Conservation (phyloP, 306 rosid genomes). For the Vigna reflexopilosa region DNA sequence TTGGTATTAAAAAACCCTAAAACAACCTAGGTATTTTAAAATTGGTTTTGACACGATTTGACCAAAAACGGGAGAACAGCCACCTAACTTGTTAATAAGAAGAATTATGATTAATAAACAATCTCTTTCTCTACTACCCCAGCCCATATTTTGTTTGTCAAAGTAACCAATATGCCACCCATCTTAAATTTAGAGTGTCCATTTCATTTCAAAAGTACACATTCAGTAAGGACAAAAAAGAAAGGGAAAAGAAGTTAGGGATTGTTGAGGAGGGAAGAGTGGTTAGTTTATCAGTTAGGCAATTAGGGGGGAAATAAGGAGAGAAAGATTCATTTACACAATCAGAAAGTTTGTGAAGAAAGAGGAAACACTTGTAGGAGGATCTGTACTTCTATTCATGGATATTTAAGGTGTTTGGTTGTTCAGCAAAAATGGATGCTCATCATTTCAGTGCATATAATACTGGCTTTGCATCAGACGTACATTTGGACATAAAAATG, state of each 20-base stretch:
- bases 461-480: too few relatives aligned
- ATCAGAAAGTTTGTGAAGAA: neutral
- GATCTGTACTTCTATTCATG: neutral
- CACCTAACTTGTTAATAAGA: constrained; percentile 18
- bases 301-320: neutral
- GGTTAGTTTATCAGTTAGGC: neutral
- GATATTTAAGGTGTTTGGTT: neutral
- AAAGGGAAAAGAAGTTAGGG: neutral
- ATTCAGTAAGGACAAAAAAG: neutral
- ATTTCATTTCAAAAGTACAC: constrained; percentile 21
- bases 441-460: too few relatives aligned
- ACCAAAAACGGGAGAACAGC: neutral
- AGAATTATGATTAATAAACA: constrained; percentile 16
- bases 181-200: neutral
- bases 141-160: neutral
- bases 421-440: too few relatives aligned
- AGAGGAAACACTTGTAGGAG: neutral
- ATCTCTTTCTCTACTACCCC: neutral
- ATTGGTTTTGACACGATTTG: neutral
- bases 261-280: neutral
- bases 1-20: too few relatives aligned
- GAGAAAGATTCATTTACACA: neutral
- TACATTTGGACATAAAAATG: neutral
- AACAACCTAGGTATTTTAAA: constrained; percentile 11
- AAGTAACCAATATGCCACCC: constrained; percentile 12